Evolutionary conservation across 352 stramenopile genomes (phyloP), one percentile per base, ranked within the genome.

Genomic region (Phytophthora sp.): DNA sequence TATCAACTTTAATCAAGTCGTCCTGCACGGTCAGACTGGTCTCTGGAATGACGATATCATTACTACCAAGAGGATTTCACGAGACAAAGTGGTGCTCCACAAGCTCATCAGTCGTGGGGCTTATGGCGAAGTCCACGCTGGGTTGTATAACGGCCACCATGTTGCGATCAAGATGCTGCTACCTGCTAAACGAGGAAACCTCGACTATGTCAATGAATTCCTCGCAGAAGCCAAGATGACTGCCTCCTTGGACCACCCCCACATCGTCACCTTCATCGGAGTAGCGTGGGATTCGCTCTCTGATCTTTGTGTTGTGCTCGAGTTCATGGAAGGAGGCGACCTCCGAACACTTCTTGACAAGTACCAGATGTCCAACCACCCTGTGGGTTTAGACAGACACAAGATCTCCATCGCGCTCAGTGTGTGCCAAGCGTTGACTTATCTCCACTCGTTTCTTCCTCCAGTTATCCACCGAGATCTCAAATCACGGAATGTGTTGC

Each of bases 261-360:
- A 67, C 33, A 69, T 88, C 30, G 69, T 84, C 0, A 39, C 39
- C 0, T 80, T 82, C 24, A 23, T 82, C 20, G 81, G 81, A 3
- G 83, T 38, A 29, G 66, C 31, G 29, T 76, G 79, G 76, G 66
- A 82, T n/a, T 62, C 64, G 16, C 66, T 84, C 3, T 29, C 50
- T 0, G 74, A 88, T 15, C 42, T 86, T 1, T 72, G 71, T 5
- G 21, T 57, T 18, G 58, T 87, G 33, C 70, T 79, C 31, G 77
- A 86, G 52, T 80, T 72, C 42, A 82, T 82, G 66, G 79, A 71
- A 29, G 56, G 56, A 9, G 57, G 79, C 4, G 79, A 88, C 45
- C 57, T 88, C 0, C 41, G 62, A 11, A 62, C 71, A 1, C 57
- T 84, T 9, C 54, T 86, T n/a, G 57, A 53, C 13, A 33, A 69